A percentile compares a stretch with the other conserved stretches of the same genome.
Evolutionary conservation across 129 eudicot genomes (phyloP).

Genomic region (Chrysanthemum lavandulifolium): DNA sequence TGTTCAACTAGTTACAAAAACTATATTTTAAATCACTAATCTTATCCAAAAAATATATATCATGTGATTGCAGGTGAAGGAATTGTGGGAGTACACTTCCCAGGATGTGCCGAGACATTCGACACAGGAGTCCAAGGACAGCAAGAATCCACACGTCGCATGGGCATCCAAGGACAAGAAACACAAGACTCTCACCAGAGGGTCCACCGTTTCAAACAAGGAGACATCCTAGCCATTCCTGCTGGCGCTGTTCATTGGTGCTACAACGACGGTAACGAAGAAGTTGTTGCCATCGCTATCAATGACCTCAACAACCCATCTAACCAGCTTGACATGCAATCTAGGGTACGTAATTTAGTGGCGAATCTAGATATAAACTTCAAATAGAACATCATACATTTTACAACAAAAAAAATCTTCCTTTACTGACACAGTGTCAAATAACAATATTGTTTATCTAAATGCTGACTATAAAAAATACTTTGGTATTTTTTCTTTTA

Average conservation of each 20-base stretch:
- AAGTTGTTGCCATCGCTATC: constrained; percentile 50
- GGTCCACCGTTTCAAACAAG: constrained; percentile 56
- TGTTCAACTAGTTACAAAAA: too few relatives aligned
- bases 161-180: constrained; percentile 16
- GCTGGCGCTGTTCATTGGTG: constrained; percentile 76
- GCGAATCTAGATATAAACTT: neutral
- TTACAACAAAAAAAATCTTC: too few relatives aligned
- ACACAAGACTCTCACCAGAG: constrained; percentile 57
- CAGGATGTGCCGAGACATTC: constrained; percentile 78
- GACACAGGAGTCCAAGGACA: constrained; percentile 38
- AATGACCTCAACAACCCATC: constrained; percentile 70
- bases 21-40: too few relatives aligned
- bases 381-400: neutral
- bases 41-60: neutral
- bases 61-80: constrained; percentile 57
- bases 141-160: constrained; percentile 23
- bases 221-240: constrained; percentile 70
- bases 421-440: too few relatives aligned
- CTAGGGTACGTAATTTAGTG: constrained; percentile 37
- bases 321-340: constrained; percentile 70
- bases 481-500: too few relatives aligned
- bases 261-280: constrained; percentile 61
- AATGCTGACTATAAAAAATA: too few relatives aligned
- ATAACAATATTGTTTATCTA: too few relatives aligned
- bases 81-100: constrained; percentile 43